These are phyloP conservation scores for Sonneratia caseolaris DNA, from an alignment of 345 rosid genomes.

Conservation along the genomic window DNA sequence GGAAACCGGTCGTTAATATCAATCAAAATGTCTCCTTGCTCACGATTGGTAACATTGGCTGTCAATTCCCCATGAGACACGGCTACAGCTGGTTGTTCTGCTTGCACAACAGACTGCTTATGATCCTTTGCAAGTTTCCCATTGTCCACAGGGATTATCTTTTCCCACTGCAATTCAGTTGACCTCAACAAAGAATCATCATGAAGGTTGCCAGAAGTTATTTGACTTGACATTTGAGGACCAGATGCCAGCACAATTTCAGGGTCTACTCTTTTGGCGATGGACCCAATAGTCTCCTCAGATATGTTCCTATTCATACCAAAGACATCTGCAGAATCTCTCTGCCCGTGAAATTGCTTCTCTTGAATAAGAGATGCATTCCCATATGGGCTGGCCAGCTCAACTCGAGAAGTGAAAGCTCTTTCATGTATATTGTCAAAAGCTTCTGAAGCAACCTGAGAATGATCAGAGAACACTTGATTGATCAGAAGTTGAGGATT, in stretches of 20 bases:
- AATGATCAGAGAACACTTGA: conserved; percentile 40
- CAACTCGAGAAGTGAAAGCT: conserved; percentile 32
- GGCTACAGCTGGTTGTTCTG: conserved; percentile 17
- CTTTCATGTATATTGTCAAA: conserved; percentile 38
- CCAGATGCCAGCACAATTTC: conserved; percentile 20
- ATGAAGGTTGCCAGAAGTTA: conserved; percentile 18
- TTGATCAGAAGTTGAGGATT: conserved; percentile 66
- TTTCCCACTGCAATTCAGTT: conserved; percentile 23
- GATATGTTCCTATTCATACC: conserved; percentile 18
- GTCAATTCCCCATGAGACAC: conserved; percentile 29
- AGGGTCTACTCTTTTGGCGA: conserved; percentile 4
- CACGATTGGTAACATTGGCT: conserved; percentile 28
- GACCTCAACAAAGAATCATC: conserved; percentile 26
- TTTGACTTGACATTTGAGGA: conserved; percentile 24
- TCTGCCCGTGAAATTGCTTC: conserved; percentile 30
- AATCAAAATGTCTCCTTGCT: conserved; percentile 72
- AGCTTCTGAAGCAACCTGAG: conserved; percentile 46
- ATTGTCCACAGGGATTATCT: conserved; percentile 16
- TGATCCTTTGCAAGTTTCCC: conserved; percentile 23
- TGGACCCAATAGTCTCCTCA: conserved; percentile 26
- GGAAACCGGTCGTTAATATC: conserved; percentile 92
- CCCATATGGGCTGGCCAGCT: conserved; percentile 32
- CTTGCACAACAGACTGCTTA: conserved; percentile 16
- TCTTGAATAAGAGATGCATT: conserved; percentile 38
- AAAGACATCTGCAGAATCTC: conserved; percentile 21